Evolutionary conservation across 306 rosid genomes (phyloP).

Genomic region (Cucumis sativus): DNA sequence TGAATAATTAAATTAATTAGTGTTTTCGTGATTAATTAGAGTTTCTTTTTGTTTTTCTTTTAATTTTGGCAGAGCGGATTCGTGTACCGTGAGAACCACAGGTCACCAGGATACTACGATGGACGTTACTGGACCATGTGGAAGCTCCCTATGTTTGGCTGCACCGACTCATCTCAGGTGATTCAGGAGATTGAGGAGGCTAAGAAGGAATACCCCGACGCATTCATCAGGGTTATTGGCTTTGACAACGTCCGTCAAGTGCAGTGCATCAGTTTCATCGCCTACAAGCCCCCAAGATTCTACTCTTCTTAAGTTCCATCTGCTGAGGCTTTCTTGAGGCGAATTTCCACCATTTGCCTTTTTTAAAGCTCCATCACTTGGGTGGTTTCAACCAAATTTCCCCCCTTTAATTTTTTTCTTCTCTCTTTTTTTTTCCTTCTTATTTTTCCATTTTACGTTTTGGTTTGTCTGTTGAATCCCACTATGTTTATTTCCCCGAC

Average conservation of each 20-base stretch:
- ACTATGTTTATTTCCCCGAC: slow-evolving; percentile 1
- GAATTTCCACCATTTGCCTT: too few relatives aligned
- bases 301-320: too few relatives aligned
- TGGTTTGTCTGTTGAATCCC: background rate
- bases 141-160: slow-evolving; percentile 84
- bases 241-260: slow-evolving; percentile 78
- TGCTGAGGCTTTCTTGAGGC: background rate
- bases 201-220: slow-evolving; percentile 26
- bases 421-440: background rate
- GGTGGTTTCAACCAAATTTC: background rate
- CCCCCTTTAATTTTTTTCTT: too few relatives aligned
- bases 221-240: slow-evolving; percentile 57
- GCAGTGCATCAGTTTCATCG: slow-evolving; percentile 85
- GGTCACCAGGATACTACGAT: slow-evolving; percentile 75
- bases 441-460: background rate
- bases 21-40: too few relatives aligned
- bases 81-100: slow-evolving; percentile 45
- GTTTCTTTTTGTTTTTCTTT: too few relatives aligned
- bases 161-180: slow-evolving; percentile 53
- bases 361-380: background rate
- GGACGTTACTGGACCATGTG: slow-evolving; percentile 92
- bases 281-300: slow-evolving; percentile 32
- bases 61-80: slow-evolving; percentile 13
- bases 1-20: too few relatives aligned
- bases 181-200: slow-evolving; percentile 30